A percentile compares a stretch with the other conserved stretches of the same genome.
phyloP scores from a whole-genome alignment of 148 eudicot genomes.

The Vaccinium darrowii region DNA sequence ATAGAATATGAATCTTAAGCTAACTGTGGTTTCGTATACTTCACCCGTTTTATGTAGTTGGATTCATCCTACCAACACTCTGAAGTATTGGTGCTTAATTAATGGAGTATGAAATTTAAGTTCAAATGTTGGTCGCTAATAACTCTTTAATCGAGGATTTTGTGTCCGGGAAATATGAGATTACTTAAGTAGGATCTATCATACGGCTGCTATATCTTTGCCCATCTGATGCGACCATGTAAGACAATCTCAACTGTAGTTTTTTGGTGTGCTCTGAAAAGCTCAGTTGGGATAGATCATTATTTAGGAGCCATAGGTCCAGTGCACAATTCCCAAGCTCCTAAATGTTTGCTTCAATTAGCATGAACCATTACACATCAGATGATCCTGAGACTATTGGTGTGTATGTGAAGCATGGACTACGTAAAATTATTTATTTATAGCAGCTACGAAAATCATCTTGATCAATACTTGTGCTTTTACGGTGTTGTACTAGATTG shows the following conservation, averaged over 20 bases:
- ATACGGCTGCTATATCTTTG: neutral
- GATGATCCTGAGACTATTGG: neutral
- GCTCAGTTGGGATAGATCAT: neutral
- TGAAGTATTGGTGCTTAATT: neutral
- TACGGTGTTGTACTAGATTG: neutral
- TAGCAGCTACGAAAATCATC: neutral
- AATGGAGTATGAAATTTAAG: neutral
- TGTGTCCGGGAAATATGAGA: neutral
- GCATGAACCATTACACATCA: neutral
- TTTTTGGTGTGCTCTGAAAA: neutral
- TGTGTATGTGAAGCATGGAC: neutral
- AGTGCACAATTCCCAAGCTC: neutral
- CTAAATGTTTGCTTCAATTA: neutral
- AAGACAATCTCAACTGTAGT: neutral
- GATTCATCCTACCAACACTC: neutral
- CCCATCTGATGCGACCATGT: neutral
- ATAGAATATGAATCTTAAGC: neutral
- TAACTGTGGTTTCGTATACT: neutral
- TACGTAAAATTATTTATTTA: neutral
- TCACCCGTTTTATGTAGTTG: neutral
- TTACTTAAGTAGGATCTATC: neutral
- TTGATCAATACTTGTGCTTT: neutral
- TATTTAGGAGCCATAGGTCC: constrained; percentile 4
- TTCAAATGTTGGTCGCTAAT: neutral
- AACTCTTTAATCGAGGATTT: neutral